A percentile compares a stretch with the other conserved stretches of the same genome.
Conservation (phyloP, 2,329 filamentous ascomycete species). For the Botrytis sinoallii region DNA sequence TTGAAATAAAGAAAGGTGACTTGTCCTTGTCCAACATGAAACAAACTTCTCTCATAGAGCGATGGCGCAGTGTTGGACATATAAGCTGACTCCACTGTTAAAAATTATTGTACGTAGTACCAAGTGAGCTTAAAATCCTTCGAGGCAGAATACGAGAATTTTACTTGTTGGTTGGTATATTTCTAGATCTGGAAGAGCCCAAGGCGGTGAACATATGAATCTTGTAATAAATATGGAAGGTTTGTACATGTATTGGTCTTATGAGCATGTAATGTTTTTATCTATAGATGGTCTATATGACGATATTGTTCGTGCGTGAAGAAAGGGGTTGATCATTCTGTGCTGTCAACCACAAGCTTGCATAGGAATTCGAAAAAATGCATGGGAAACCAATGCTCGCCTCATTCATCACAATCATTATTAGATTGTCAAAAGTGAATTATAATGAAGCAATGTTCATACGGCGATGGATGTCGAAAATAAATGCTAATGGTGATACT, state of each 20-base stretch:
- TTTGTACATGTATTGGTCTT: no score
- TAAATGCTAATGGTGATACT: background rate
- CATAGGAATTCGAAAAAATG: no score
- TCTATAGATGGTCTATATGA: background rate
- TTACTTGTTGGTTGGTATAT: background rate
- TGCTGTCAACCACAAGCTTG: background rate
- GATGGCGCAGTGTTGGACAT: background rate
- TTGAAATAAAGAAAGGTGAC: background rate
- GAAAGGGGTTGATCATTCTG: background rate
- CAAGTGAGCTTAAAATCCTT: background rate
- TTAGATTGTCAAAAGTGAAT: background rate
- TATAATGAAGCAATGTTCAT: background rate
- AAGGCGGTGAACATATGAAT: background rate
- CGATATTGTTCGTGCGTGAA: background rate
- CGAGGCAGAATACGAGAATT: background rate
- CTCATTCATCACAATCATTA: background rate
- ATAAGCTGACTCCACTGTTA: background rate
- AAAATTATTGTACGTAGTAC: background rate
- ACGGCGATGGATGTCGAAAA: background rate
- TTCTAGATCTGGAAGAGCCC: background rate
- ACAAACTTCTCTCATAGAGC: background rate
- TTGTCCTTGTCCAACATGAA: background rate
- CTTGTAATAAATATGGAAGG: background rate
- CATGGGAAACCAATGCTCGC: background rate
- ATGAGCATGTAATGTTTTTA: background rate